Evolutionary conservation across 768 basidiomycete genomes (phyloP), one percentile per base, ranked within the genome.

Genomic region (Pleurotus cornucopiae): DNA sequence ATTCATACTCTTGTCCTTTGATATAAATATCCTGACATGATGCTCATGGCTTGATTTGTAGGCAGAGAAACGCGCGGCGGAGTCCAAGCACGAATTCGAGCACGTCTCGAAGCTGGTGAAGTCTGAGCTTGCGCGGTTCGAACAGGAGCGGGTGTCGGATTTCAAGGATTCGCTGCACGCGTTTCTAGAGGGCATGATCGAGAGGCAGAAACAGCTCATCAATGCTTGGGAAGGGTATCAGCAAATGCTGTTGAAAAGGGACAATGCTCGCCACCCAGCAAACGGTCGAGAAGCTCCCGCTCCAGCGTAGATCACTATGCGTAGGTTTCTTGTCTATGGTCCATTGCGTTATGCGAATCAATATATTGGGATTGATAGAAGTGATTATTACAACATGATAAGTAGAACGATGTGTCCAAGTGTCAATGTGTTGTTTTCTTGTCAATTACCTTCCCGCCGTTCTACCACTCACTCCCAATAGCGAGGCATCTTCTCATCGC

Each of bases 101-200:
- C 82, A 89, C 18, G 87, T 88, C 11, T 91, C 93, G 16, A 88
- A 88, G 61, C 74, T 97, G 16, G 86, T 94, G 62, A 98, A 98
- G 71, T 73, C 82, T 3, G 97, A 99, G 71, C 83, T 94, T 60
- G 84, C 84, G 4, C 77, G 96, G 43, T 98, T 98, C 65, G 96
- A 99, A 72, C 83, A 85, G 66, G 96, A 97, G 71, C 83, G 95
- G 43, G 81, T 98, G 21, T 89, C 92, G 47, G 96, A 98, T 67
- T 97, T 98, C 71, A 95, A 94, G 70, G 76, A 81, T 44, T 79
- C 88, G 2, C 68, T 99, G 61, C 89, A 92, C 68, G 78, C 79
- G 3, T 94, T 93, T 69, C 73, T 98, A 54, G 89, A 94, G 43
- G 91, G 88, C 4, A 90, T 96, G 88, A 88, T 95, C 48, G 69